Evolutionary conservation across 805 yeast species (phyloP), one percentile per base, ranked within the genome.

Genomic region (Spathaspora passalidarum): DNA sequence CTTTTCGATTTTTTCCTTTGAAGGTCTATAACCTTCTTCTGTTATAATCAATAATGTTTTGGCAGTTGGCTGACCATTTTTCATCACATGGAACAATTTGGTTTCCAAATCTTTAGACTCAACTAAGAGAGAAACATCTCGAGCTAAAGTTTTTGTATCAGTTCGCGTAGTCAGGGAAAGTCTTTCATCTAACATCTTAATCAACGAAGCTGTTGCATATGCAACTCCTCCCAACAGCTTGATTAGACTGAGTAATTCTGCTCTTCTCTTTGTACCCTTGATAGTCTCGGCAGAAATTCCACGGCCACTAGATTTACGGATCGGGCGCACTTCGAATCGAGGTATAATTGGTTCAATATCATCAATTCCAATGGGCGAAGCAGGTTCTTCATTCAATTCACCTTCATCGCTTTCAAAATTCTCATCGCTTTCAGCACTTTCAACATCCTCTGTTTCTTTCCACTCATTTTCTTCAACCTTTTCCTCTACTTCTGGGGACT

Each of bases 201-300:
- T 53, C n/a, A 72, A 54, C 9, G 53, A 52, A 5, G 67, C 65
- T 8, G 66, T 61, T 8, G 72, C 66, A 46, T 54, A 63, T 0
- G 62, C 55, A 1, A 66, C 74, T 6, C 76, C 76, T 2, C 75
- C 75, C n/a, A 56, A 51, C 19, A 59, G 63, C 32, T 57, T 61
- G 2, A 72, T 60, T 0, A 69, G 53, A 7, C 57, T 57, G 5
- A 70, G 14, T 19, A 71, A 49, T 10, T 53, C 63, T 2, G 52
- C 46, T 39, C 73, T 50, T 43, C 76, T 56, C 45, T 52, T 61
- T 10, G 48, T 50, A 0, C 69, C 62, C 42, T 66, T 69, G 21
- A 65, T 34, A 10, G 40, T 39, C 13, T n/a, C 32, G 5, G 20
- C 32, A 4, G 7, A n/a, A 16, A 23, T 9, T n/a, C 21, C 32